A percentile compares a stretch with the other conserved stretches of the same genome.
These are phyloP conservation scores for Macrocybe gigantea DNA, from an alignment of 768 basidiomycete species.

Conservation along the genomic window DNA sequence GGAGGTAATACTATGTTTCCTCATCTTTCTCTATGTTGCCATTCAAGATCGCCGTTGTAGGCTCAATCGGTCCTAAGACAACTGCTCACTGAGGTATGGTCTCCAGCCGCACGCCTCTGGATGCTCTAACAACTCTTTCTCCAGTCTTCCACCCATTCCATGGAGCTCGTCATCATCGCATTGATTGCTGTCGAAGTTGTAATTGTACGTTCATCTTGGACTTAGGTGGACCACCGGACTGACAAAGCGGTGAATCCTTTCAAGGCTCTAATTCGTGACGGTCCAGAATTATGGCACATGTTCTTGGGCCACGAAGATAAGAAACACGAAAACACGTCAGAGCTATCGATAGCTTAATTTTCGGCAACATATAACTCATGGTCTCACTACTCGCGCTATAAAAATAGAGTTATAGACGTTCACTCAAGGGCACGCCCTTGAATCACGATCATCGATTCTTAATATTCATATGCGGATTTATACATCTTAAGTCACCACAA, in stretches of 20 bases:
- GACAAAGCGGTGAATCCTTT: background rate
- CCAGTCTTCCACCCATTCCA: conserved; percentile 82
- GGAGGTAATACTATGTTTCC: conserved; percentile 38
- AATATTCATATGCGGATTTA: no score
- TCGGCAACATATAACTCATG: no score
- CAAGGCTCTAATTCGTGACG: conserved; percentile 72
- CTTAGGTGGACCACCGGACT: background rate
- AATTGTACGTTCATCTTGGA: conserved; percentile 50
- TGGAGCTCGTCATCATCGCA: conserved; percentile 93
- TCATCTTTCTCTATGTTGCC: background rate
- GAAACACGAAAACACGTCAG: conserved; percentile 4
- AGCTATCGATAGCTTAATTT: background rate
- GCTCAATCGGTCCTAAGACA: conserved; percentile 88
- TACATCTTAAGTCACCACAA: no score
- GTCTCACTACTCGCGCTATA: no score
- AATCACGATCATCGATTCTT: no score
- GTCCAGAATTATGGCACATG: conserved; percentile 71
- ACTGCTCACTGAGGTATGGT: conserved; percentile 73
- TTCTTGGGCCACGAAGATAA: conserved; percentile 26
- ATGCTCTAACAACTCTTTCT: conserved; percentile 5
- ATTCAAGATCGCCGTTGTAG: conserved; percentile 22
- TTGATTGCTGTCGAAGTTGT: conserved; percentile 95
- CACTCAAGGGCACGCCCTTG: no score
- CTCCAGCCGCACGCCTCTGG: background rate
- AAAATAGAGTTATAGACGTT: no score